Evolutionary conservation across 164 flowering plant genomes (phyloP).

Genomic region (Dillenia turbinata): DNA sequence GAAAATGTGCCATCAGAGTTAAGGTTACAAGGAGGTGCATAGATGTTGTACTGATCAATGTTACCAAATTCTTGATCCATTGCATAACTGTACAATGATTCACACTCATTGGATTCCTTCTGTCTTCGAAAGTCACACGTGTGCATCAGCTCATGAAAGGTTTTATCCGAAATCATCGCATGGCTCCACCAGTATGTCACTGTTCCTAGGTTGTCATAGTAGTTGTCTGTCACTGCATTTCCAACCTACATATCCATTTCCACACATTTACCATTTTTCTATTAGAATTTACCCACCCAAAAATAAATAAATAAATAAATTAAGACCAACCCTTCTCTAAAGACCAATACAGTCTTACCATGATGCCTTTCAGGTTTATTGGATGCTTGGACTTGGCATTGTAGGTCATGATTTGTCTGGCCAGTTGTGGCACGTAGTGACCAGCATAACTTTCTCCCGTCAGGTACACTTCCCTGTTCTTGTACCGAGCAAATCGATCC

Average conservation of each 20-base stretch:
- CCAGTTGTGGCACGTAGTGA: constrained; percentile 89
- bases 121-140: constrained; percentile 54
- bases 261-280: not conserved
- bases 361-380: constrained; percentile 69
- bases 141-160: constrained; percentile 53
- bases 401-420: constrained; percentile 49
- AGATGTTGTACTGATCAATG: constrained; percentile 87
- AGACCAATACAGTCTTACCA: constrained; percentile 36
- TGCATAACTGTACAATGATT: constrained; percentile 54
- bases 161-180: constrained; percentile 81
- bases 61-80: constrained; percentile 84
- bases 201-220: constrained; percentile 83
- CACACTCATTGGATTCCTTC: constrained; percentile 65
- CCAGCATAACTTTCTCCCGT: constrained; percentile 96
- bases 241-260: constrained; percentile 48
- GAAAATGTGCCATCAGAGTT: constrained; percentile 38
- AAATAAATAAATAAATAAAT: not conserved
- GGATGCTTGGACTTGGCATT: constrained; percentile 39
- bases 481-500: constrained; percentile 72
- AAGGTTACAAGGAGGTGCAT: constrained; percentile 69
- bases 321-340: not conserved
- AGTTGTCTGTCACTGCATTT: constrained; percentile 82
- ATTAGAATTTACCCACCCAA: not conserved
- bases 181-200: constrained; percentile 95
- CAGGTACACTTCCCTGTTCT: constrained; percentile 53